Conservation (phyloP, 495 filamentous ascomycete genomes). For the Penicillium manginii region DNA sequence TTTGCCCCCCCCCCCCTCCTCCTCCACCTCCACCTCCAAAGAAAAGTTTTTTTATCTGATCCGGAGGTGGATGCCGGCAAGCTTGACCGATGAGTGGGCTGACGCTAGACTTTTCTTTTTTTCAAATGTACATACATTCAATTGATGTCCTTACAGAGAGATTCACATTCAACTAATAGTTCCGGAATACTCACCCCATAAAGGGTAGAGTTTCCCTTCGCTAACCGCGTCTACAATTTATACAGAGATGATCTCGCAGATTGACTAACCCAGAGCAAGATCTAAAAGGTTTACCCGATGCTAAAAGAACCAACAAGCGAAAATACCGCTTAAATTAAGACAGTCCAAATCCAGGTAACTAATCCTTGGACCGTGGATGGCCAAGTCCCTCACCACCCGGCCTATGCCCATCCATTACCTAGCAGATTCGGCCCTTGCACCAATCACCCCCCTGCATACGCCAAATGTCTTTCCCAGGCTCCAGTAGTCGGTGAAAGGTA, state of each 20-base stretch:
- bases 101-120: conserved; percentile 11
- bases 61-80: conserved; percentile 23
- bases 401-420: conserved; percentile 24
- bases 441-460: conserved; percentile 17
- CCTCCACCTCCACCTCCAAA: conserved; percentile 1
- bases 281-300: not conserved
- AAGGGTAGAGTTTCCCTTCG: conserved; percentile 8
- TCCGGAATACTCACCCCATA: not conserved
- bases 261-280: not conserved
- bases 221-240: conserved; percentile 13
- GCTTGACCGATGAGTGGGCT: conserved; percentile 24
- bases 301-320: not conserved
- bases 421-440: conserved; percentile 24
- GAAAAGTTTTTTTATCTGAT: conserved; percentile 33
- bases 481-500: conserved; percentile 17
- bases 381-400: conserved; percentile 11
- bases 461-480: conserved; percentile 19
- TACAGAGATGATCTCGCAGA: not conserved
- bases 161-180: not conserved
- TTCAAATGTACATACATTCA: too few relatives aligned
- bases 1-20: not conserved
- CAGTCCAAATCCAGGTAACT: conserved; percentile 7
- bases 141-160: not conserved
- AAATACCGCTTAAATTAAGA: not conserved
- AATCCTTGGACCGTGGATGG: conserved; percentile 26